Base-by-base conservation (phyloP, 495 filamentous ascomycete genomes). In the Penicillium paradoxum region DNA sequence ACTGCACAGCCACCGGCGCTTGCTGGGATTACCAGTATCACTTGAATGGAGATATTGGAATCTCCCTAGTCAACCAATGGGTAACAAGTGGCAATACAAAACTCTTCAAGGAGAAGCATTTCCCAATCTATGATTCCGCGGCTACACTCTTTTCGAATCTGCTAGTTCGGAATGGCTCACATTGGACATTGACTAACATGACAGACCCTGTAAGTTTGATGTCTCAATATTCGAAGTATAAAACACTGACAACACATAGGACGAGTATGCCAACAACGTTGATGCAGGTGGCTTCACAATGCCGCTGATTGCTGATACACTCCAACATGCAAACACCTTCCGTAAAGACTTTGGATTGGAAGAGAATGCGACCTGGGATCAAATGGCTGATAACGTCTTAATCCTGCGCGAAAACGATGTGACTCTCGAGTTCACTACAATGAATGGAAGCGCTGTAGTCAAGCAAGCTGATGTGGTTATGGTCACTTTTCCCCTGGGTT, bases 261-360 rank as follows among this genome's bases (percentile, higher is more conserved):
- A 89, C 60, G 85, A 89, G 66, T 89, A 87, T 58, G 86, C 85
- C 6, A 90, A 91, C 58, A 73, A 82, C 27, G 65, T 87, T 17
- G 77, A 86, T 58, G 87, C 88, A 19, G 83, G 84, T 38, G 87
- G 83, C 21, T 91, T 81, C 60, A 90, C 87, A 1, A 87, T 87
- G 73, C 79, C 84, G 0, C 69, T 87, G 8, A 82, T 88, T 50
- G 81, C 72, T 30, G 71, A 75, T 60, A 85, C 78, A 14, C 76
- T 80, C 53, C 69, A 54, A 5, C 68, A 78, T 45, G 80, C 83
- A 9, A 85, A 84, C 55, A 32, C 59, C 4, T 79, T 86, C 58
- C 81, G 82, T 29, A 54, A 69, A 15, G 63, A 83, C 24, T 79
- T 88, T 56, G 81, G 78, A 19, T 56, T 81, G n/a, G 57, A 67